These are phyloP conservation scores for Leptographium lundbergii DNA, from an alignment of 2,329 filamentous ascomycete genomes.

Conservation along the genomic window DNA sequence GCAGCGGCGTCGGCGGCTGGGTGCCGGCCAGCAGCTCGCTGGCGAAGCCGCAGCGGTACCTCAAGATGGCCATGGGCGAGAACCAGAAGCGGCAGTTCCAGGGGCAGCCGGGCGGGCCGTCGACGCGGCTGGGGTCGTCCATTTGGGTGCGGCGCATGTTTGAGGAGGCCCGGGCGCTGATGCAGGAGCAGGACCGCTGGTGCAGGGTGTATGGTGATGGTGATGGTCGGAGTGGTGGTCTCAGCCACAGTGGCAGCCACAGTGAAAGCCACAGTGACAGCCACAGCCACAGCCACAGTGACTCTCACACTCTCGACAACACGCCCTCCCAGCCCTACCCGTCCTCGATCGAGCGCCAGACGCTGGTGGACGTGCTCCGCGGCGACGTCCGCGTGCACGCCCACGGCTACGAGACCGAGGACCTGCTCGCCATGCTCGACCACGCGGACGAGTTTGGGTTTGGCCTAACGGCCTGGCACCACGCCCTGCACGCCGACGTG, in stretches of 20 bases:
- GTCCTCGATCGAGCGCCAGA: constrained; percentile 25
- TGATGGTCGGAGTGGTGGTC: too few species aligned
- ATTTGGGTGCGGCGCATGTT: constrained; percentile 27
- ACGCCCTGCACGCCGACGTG: constrained; percentile 26
- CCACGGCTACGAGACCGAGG: constrained; percentile 31
- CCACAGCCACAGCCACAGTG: too few species aligned
- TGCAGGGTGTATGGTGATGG: constrained; percentile 1
- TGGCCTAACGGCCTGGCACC: constrained; percentile 27
- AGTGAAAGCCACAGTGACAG: too few species aligned
- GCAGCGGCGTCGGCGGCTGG: constrained; percentile 14
- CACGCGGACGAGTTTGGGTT: constrained; percentile 30
- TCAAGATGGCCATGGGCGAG: constrained; percentile 35
- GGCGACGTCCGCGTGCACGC: constrained; percentile 28
- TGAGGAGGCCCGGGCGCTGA: constrained; percentile 21
- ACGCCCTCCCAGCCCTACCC: constrained; percentile 12
- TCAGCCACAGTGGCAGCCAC: too few species aligned
- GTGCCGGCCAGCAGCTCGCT: constrained; percentile 6
- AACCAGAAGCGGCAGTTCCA: constrained; percentile 26
- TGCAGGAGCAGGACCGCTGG: constrained; percentile 22
- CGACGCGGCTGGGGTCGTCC: constrained; percentile 24
- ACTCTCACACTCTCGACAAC: background rate
- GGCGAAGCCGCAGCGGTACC: constrained; percentile 21
- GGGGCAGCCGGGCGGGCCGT: constrained; percentile 13
- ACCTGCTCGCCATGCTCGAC: constrained; percentile 29
- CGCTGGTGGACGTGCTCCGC: constrained; percentile 25